Conservation (phyloP, 2,329 filamentous ascomycete genomes). For the Microcyclospora pomicola region DNA sequence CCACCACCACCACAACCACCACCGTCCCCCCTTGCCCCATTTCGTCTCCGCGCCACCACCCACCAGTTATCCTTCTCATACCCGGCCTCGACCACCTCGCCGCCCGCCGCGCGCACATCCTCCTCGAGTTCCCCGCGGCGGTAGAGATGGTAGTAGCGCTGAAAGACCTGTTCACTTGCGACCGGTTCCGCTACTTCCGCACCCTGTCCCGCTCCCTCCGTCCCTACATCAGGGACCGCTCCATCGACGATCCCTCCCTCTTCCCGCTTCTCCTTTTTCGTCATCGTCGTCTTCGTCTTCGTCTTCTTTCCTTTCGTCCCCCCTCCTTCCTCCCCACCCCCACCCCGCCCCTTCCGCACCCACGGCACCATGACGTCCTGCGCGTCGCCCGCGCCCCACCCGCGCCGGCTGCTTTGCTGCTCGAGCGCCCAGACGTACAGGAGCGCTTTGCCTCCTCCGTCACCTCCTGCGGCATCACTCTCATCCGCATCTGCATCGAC, state of each 20-base stretch:
- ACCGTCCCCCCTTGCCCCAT: too few relatives aligned
- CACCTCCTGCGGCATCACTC: too few relatives aligned
- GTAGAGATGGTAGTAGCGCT: constrained; percentile 93
- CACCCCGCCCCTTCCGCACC: constrained; percentile 46
- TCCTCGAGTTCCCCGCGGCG: constrained; percentile 71
- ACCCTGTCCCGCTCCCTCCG: background rate
- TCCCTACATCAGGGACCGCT: too few relatives aligned
- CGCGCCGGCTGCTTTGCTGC: constrained; percentile 71
- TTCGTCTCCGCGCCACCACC: constrained; percentile 44
- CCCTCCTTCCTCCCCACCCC: constrained; percentile 4
- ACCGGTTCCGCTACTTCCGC: background rate
- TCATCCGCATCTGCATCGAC: too few relatives aligned
- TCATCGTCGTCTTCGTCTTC: constrained; percentile 14
- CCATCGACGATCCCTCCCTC: too few relatives aligned
- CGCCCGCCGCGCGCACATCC: constrained; percentile 62
- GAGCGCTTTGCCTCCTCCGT: constrained; percentile 51
- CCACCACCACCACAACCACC: too few relatives aligned
- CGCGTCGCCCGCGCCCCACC: constrained; percentile 70
- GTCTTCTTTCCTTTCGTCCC: constrained; percentile 7
- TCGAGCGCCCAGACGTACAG: constrained; percentile 95
- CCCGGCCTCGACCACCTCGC: constrained; percentile 60
- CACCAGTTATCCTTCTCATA: constrained; percentile 99
- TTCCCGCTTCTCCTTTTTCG: too few relatives aligned
- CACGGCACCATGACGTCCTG: constrained; percentile 95
- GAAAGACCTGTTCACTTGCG: constrained; percentile 44